Conservation (phyloP, 2,329 filamentous ascomycete species). For the Ascochyta clinopodiicola region DNA sequence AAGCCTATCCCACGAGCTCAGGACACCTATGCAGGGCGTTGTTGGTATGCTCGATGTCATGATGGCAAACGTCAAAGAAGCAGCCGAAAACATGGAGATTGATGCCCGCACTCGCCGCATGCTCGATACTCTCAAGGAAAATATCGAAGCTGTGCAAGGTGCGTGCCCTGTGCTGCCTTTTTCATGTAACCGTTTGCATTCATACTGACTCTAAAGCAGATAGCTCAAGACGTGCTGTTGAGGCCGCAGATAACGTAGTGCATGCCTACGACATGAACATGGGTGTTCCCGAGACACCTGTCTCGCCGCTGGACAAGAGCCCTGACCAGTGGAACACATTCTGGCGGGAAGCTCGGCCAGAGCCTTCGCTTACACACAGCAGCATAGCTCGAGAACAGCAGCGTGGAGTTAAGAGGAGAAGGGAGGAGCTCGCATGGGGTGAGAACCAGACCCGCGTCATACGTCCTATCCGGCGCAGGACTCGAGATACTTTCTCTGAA, state of each 20-base stretch:
- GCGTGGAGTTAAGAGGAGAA: slow-evolving; percentile 53
- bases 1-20: slow-evolving; percentile 73
- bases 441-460: slow-evolving; percentile 34
- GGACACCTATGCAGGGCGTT: slow-evolving; percentile 78
- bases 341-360: slow-evolving; percentile 48
- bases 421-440: slow-evolving; percentile 47
- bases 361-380: slow-evolving; percentile 53
- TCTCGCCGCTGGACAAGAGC: slow-evolving; percentile 49
- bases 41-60: slow-evolving; percentile 80
- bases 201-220: slow-evolving; percentile 53
- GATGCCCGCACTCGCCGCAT: slow-evolving; percentile 60
- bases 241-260: slow-evolving; percentile 77
- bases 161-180: slow-evolving; percentile 37
- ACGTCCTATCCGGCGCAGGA: slow-evolving; percentile 33
- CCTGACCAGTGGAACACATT: slow-evolving; percentile 35
- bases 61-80: slow-evolving; percentile 74
- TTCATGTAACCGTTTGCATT: not conserved
- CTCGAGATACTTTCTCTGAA: slow-evolving; percentile 40
- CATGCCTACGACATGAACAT: slow-evolving; percentile 78
- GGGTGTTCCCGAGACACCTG: slow-evolving; percentile 71
- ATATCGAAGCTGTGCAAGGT: slow-evolving; percentile 75
- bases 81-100: slow-evolving; percentile 62
- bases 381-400: slow-evolving; percentile 48
- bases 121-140: slow-evolving; percentile 68
- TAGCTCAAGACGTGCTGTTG: slow-evolving; percentile 73